A percentile compares a stretch with the other conserved stretches of the same genome.
Evolutionary conservation across 176 grass and related monocot species (phyloP).

Genomic region (Bromus sterilis): DNA sequence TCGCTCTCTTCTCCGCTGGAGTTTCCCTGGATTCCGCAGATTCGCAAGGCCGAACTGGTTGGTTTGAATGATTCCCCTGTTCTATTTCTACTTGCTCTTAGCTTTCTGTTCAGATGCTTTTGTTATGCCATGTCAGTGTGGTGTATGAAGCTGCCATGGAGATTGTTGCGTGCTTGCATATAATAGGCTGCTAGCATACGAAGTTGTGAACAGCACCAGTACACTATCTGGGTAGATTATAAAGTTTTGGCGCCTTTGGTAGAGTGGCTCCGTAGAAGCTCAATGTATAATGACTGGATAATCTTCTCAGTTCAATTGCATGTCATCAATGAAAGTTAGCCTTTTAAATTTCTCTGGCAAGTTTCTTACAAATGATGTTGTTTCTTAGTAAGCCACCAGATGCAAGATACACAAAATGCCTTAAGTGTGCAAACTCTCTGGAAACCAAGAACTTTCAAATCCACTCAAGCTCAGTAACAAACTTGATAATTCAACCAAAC

Average conservation of each 20-base stretch:
- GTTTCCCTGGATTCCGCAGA: slow-evolving; percentile 62
- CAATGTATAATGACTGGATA: background rate
- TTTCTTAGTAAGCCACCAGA: background rate
- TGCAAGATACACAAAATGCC: background rate
- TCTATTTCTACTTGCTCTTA: background rate
- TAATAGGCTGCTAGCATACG: background rate
- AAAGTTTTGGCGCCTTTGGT: background rate
- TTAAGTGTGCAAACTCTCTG: background rate
- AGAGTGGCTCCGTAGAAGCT: background rate
- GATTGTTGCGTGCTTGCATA: background rate
- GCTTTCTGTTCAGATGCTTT: background rate
- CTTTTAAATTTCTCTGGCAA: background rate
- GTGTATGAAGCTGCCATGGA: background rate
- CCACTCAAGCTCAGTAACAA: background rate
- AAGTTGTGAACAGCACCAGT: background rate
- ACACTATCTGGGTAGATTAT: background rate
- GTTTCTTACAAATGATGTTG: background rate
- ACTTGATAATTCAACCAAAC: background rate
- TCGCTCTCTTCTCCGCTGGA: slow-evolving; percentile 60
- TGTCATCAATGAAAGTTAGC: no score
- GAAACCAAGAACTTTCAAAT: background rate
- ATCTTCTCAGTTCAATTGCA: no score
- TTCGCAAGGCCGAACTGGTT: slow-evolving; percentile 87
- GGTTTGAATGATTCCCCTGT: background rate
- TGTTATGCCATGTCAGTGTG: background rate